These are phyloP conservation scores for Rossbeevera mucosa DNA, from an alignment of 768 basidiomycete genomes.

Conservation along the genomic window DNA sequence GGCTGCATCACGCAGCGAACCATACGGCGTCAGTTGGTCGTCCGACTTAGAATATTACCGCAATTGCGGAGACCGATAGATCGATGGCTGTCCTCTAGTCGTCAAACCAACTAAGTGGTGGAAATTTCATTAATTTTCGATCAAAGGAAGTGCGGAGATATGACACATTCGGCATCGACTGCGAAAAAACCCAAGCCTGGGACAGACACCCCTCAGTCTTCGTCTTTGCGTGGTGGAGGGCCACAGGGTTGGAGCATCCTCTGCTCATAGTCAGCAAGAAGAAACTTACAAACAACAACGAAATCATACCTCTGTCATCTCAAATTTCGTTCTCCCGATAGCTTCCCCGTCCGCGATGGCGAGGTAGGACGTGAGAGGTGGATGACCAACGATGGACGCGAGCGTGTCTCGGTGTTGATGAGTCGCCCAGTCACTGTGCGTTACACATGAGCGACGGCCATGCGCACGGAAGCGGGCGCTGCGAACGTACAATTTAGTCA, in stretches of 20 bases:
- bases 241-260: constrained; percentile 95
- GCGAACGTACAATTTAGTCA: constrained; percentile 84
- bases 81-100: too few species aligned
- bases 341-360: constrained; percentile 93
- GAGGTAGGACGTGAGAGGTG: constrained; percentile 78
- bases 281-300: not conserved
- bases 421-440: constrained; percentile 87
- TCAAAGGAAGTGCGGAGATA: too few species aligned
- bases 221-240: constrained; percentile 85
- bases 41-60: too few species aligned
- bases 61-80: too few species aligned
- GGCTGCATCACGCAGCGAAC: not conserved
- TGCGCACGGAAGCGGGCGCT: too few species aligned
- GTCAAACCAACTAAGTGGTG: too few species aligned
- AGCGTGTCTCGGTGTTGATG: constrained; percentile 97
- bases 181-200: too few species aligned
- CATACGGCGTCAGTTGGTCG: too few species aligned
- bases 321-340: constrained; percentile 84
- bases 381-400: constrained; percentile 88
- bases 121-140: too few species aligned
- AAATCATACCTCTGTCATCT: constrained; percentile 90
- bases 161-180: too few species aligned
- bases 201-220: too few species aligned
- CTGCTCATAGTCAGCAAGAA: constrained; percentile 46
- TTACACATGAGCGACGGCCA: constrained; percentile 14